Base-by-base conservation (phyloP, 2,329 filamentous ascomycete species). In the Aquanectria penicillioides region DNA sequence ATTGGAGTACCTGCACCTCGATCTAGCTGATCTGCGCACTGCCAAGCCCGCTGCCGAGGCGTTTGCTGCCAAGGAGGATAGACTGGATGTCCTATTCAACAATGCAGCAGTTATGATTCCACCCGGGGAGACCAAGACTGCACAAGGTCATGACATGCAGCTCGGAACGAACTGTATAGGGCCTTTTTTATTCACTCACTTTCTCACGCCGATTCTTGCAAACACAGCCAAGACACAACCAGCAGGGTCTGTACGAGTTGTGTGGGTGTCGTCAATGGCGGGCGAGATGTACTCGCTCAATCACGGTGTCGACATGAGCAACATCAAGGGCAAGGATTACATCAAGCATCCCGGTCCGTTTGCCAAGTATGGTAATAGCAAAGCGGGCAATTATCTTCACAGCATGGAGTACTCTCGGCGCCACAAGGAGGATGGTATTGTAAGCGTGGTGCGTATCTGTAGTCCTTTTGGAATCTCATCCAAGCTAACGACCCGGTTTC, bases 91-190 rank as follows among this genome's bases (percentile, higher is more conserved):
- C 65, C 2, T 57, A 82, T 3, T 69, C 69, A 74, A 80, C 57
- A 80, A 80, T 66, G 78, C 78, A 0, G 78, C 72, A 10, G 69
- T 80, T n/a, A 78, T 79, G 71, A 64, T 66, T 0, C 71, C 76
- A 0, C 76, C 78, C 0, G 60, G 63, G 9, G 77, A 74, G 1
- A 73, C 67, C 31, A 72, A 71, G 63, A 78, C 76, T 1, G 68
- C 67, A 1, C 77, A 79, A 40, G 71, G 72, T 5, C 74, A 79
- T 40, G 77, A 79, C 54, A 67, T 78, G 5, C 75, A 78, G 57
- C 74, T 79, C 7, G 77, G 76, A 11, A 72, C 72, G 2, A 79
- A 80, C 37, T 74, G 75, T 28, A 53, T 80, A 5, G 77, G 75
- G 0, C 72, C 73, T 2, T 79, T 79, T 51, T 60, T 79, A 2